A percentile compares a stretch with the other conserved stretches of the same genome.
Evolutionary conservation across 202 grass and related monocot genomes (phyloP).

Genomic region (Carex arenaria): DNA sequence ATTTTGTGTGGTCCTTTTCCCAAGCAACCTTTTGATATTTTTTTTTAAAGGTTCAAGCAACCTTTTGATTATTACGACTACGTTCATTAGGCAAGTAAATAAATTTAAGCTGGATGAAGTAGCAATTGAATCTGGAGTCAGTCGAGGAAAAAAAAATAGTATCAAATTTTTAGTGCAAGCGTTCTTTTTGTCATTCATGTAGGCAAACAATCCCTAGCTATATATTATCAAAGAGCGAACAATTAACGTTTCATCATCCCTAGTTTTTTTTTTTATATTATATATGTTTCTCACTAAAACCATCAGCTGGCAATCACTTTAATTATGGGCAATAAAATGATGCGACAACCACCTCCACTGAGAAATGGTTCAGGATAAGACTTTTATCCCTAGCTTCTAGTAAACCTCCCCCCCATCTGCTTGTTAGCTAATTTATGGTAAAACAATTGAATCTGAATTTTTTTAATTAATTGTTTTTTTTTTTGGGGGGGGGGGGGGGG

Average conservation of each 20-base stretch:
- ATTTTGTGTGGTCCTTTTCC: not conserved
- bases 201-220: not conserved
- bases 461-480: not conserved
- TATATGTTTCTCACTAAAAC: not conserved
- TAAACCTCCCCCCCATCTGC: not conserved
- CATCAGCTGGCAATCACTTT: not conserved
- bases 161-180: not conserved
- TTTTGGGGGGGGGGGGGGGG: too few species aligned
- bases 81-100: not conserved
- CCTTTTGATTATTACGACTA: not conserved
- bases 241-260: not conserved
- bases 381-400: not conserved
- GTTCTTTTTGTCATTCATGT: not conserved
- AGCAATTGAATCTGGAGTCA: not conserved
- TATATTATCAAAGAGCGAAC: not conserved
- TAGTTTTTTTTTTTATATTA: not conserved
- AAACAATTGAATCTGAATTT: not conserved
- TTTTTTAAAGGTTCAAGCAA: too few species aligned
- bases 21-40: not conserved
- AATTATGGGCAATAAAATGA: slow-evolving; percentile 10
- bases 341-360: slow-evolving; percentile 6
- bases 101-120: not conserved
- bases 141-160: not conserved
- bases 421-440: not conserved
- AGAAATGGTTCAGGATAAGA: slow-evolving; percentile 10